Evolutionary conservation across 305 asterid genomes (phyloP), one percentile per base, ranked within the genome.

Genomic region (Withania somnifera): DNA sequence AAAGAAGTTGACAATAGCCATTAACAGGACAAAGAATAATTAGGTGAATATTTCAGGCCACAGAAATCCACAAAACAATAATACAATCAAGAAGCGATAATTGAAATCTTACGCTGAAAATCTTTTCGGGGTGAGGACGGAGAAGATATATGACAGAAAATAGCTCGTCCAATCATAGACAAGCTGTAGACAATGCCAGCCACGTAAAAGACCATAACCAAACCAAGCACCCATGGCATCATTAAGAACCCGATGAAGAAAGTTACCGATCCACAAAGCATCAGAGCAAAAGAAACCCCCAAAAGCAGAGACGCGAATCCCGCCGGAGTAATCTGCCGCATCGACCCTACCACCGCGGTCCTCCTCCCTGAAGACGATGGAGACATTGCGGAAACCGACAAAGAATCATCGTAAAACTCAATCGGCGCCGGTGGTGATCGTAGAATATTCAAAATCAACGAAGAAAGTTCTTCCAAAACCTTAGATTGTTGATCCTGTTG

Each of bases 181-280:
- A 95, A 87, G 87, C 92, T 90, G 1, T 97, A 92, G 85, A 94
- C 86, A 15, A 93, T 80, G 68, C 96, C 99, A 52, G 93, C 97
- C 20, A 92, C 88, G 73, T 92, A 95, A 82, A 91, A 85, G 82
- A 91, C 78, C 34, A 93, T 58, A 7, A 91, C 92, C 90, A 92
- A 89, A 19, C 93, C 97, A 38, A 95, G 76, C 14, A 95, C 98
- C 99, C 99, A 95, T 26, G 99, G 98, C 97, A 95, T 93, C 94
- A 95, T 85, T 34, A 94, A 57, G 82, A 95, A 95, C 53, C 99
- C 99, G 13, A 95, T 91, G 69, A 95, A 93, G 81, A 95, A 93
- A 85, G 95, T 95, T 66, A 93, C 86, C 34, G 98, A 93, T 86
- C 98, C 98, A 52, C 98, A 95, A 5, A 95, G 86, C 99, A 95